phyloP scores from a whole-genome alignment of 1,139 yeast species.

The Pichia sp. region DNA sequence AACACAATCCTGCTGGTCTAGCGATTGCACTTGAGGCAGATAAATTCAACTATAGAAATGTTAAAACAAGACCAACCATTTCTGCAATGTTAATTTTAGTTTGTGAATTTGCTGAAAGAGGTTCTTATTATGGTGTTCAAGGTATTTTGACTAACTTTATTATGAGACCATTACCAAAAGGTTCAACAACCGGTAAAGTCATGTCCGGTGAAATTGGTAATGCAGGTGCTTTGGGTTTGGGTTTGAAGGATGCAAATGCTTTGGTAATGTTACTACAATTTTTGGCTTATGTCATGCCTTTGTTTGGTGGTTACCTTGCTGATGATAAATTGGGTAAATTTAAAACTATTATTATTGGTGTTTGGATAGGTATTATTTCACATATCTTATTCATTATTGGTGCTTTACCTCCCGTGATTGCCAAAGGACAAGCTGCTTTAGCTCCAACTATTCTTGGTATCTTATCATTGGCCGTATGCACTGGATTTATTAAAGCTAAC shows the following conservation, averaged over 20 bases:
- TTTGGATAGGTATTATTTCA: slow-evolving; percentile 33
- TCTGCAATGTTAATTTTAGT: slow-evolving; percentile 33
- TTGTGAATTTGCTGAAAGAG: slow-evolving; percentile 43
- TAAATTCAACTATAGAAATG: slow-evolving; percentile 37
- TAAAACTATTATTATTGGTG: slow-evolving; percentile 39
- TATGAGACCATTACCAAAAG: slow-evolving; percentile 44
- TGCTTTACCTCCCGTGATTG: slow-evolving; percentile 36
- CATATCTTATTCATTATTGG: slow-evolving; percentile 39
- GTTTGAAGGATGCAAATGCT: slow-evolving; percentile 37
- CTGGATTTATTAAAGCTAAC: slow-evolving; percentile 47
- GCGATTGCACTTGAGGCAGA: slow-evolving; percentile 38
- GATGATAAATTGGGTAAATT: slow-evolving; percentile 39
- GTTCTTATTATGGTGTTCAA: slow-evolving; percentile 37
- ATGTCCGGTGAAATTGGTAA: slow-evolving; percentile 17
- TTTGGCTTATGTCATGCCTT: slow-evolving; percentile 39
- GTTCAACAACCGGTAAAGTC: slow-evolving; percentile 33
- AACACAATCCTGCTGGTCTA: slow-evolving; percentile 26
- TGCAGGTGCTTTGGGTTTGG: slow-evolving; percentile 36
- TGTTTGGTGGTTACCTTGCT: slow-evolving; percentile 40
- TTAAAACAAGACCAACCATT: slow-evolving; percentile 34
- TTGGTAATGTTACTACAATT: slow-evolving; percentile 36
- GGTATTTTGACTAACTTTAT: slow-evolving; percentile 37
- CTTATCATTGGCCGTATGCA: slow-evolving; percentile 36
- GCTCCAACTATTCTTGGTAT: slow-evolving; percentile 37
- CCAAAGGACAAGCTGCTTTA: slow-evolving; percentile 33